Base-by-base conservation (phyloP, 2,329 filamentous ascomycete species). In the Epicoccum sorghinum region DNA sequence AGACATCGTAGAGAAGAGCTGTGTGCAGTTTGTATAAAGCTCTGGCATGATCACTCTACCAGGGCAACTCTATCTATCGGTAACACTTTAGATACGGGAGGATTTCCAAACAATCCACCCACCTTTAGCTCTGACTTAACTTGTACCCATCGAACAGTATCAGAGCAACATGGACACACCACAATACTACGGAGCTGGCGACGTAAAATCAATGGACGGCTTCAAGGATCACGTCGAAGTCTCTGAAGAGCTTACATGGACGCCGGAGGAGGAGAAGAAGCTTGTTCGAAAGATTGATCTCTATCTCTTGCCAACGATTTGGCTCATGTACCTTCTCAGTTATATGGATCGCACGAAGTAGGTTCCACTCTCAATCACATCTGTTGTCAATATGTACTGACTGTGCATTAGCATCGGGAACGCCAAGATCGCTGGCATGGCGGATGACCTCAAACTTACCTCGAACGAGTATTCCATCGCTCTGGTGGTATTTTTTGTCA, bases 401-500 rank as follows among this genome's bases (percentile, higher is more conserved):
- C 22, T 0, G 14, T 9, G 12, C 12, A 37, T 3, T 57, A 74
- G 74, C 51, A 79, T 80, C 42, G 81, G 80, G 29, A 82, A 83
- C 51, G 80, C 81, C 18, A 82, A 79, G 62, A 76, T 81, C 42
- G 80, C 79, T 3, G 80, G 80, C 10, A 82, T 82, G 80, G 71
- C 72, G 4, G 65, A 71, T 14, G 80, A 82, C 51, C 70, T 83
- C 14, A 52, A 67, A 0, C 76, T 82, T 43, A 71, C 69, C n/a
- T 80, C 80, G 4, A 74, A 75, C 53, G 68, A 83, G 60, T 85
- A 84, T 64, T 79, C 77, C 1, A 76, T 81, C 55, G 70, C 78
- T 3, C 65, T 85, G 14, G 77, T 83, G 1, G 79, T 85, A 5
- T 85, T 84, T 72, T 84, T 83, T 62, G 75, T 71, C 6, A 70